A percentile compares a stretch with the other conserved stretches of the same genome.
These are phyloP conservation scores for Vitis hybrid DNA, from an alignment of 177 flowering plant genomes.

Conservation along the genomic window DNA sequence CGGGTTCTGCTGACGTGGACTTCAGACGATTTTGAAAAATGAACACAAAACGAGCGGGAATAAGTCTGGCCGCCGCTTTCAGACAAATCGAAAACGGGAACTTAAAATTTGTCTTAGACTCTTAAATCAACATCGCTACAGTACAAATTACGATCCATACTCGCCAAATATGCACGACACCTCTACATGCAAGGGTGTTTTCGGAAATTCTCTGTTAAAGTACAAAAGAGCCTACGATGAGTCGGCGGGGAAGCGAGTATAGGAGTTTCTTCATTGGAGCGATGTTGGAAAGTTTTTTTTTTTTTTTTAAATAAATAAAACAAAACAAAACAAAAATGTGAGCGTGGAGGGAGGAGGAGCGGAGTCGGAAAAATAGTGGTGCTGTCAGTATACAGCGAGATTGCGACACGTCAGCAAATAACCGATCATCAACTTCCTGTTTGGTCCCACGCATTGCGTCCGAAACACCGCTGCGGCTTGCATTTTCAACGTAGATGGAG, in stretches of 20 bases:
- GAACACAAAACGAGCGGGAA: background rate
- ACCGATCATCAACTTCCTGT: background rate
- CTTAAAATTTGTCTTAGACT: too few species aligned
- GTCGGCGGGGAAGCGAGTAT: background rate
- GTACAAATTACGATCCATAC: too few species aligned
- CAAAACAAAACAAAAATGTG: too few species aligned
- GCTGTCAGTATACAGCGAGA: background rate
- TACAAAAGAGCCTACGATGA: too few species aligned
- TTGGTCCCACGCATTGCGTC: background rate
- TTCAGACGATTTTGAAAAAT: constrained; percentile 10
- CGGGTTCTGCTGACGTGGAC: background rate
- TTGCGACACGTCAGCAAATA: background rate
- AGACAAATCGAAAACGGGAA: too few species aligned
- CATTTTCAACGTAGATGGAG: background rate
- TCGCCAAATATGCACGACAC: too few species aligned
- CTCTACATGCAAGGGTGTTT: too few species aligned
- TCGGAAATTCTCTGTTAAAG: too few species aligned
- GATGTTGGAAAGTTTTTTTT: background rate
- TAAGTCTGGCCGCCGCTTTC: too few species aligned
- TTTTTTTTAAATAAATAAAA: too few species aligned
- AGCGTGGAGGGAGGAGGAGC: background rate
- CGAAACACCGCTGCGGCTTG: background rate
- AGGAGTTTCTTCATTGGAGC: background rate
- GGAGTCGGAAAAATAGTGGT: constrained; percentile 32
- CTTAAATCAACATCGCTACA: too few species aligned